Evolutionary conservation across 1,139 yeast genomes (phyloP), one percentile per base, ranked within the genome.

Genomic region (Protomyces gravidus): DNA sequence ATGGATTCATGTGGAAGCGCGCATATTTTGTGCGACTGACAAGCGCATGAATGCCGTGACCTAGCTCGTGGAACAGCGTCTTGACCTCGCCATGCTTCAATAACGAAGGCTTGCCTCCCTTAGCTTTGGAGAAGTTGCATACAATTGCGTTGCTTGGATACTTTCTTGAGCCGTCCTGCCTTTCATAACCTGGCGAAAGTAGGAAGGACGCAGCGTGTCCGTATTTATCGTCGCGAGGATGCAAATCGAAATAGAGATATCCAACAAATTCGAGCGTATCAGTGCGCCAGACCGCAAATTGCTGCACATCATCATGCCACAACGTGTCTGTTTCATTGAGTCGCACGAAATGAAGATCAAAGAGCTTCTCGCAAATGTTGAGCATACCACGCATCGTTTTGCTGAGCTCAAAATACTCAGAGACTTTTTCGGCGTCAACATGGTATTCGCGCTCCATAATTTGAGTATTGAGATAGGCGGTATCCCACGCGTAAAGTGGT

Each of bases 181-280:
- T 76, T 30, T 73, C 71, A 68, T 75, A 85, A 1, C 90, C 86
- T n/a, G 88, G 82, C 9, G 78, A 75, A 60, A 86, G 70, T 26
- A 84, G 85, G 68, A 88, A 86, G 69, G 85, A 85, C 11, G 95
- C 95, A 27, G 95, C 95, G 70, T 87, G 95, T 1, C 88, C 85
- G 71, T 85, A 88, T 71, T 88, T 88, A 67, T 92, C 90, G 59
- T 83, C 85, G 70, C 96, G 80, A 63, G 95, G 95, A 69, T 86
- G 90, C 68, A 87, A 74, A 71, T 88, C 96, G 65, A 88, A 80
- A 72, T 83, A 86, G 50, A 88, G 73, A 80, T 86, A 85, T 32
- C 96, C 96, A 66, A 82, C 78, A 71, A 87, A 87, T 63, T 76
- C 80, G n/a, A 82, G 81, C 42, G 80, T 77, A 65, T 78, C 82